phyloP scores from a whole-genome alignment of 2,329 filamentous ascomycete genomes.

The Hypoxylon sp. region DNA sequence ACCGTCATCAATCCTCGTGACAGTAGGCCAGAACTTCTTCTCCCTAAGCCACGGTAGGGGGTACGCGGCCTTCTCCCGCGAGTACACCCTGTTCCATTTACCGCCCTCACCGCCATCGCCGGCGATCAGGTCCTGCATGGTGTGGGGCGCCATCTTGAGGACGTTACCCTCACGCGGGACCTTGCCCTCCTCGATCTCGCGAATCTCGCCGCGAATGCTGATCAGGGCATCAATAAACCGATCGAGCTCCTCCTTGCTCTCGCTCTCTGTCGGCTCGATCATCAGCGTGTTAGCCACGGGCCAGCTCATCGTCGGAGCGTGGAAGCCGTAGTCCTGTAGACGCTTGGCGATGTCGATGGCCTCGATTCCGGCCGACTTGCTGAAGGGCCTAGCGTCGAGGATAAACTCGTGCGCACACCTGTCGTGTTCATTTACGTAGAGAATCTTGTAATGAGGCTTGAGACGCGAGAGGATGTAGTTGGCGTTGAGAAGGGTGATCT shows the following conservation, averaged over 20 bases:
- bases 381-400: slow-evolving; percentile 87
- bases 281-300: slow-evolving; percentile 95
- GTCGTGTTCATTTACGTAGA: slow-evolving; percentile 91
- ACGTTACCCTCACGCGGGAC: slow-evolving; percentile 83
- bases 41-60: slow-evolving; percentile 84
- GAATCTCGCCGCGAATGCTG: slow-evolving; percentile 86
- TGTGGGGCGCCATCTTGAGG: slow-evolving; percentile 90
- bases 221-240: slow-evolving; percentile 93
- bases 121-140: slow-evolving; percentile 80
- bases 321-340: slow-evolving; percentile 96
- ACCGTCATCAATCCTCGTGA: slow-evolving; percentile 90
- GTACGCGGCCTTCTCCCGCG: slow-evolving; percentile 85
- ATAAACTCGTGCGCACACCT: slow-evolving; percentile 98
- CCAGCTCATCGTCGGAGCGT: slow-evolving; percentile 97
- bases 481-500: slow-evolving; percentile 93
- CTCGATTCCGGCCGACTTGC: slow-evolving; percentile 84
- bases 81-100: slow-evolving; percentile 86
- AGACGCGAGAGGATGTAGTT: slow-evolving; percentile 96
- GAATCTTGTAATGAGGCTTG: slow-evolving; percentile 85
- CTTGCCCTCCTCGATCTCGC: slow-evolving; percentile 82
- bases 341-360: slow-evolving; percentile 97
- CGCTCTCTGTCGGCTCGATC: slow-evolving; percentile 97
- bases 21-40: slow-evolving; percentile 98
- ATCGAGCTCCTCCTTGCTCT: slow-evolving; percentile 92
- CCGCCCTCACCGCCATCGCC: slow-evolving; percentile 61